A percentile compares a stretch with the other conserved stretches of the same genome.
phyloP scores from a whole-genome alignment of 208 protist species.

The Leishmania martiniquensis region DNA sequence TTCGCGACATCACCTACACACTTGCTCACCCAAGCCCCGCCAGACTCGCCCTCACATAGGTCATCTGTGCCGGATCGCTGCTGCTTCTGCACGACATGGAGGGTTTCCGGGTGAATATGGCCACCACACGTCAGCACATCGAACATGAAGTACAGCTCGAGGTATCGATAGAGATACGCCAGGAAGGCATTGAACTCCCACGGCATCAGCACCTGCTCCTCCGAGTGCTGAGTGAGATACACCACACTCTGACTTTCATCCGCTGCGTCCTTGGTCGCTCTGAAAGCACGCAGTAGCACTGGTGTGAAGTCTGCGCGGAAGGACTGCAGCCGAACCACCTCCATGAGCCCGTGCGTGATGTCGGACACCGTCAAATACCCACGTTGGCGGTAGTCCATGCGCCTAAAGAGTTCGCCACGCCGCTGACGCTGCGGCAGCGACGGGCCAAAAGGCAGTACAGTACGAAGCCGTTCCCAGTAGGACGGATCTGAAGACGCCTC shows the following conservation, averaged over 20 bases:
- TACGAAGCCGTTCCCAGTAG: constrained; percentile 59
- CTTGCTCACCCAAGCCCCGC: not conserved
- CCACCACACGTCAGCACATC: constrained; percentile 61
- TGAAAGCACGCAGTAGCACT: constrained; percentile 51
- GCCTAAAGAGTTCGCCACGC: constrained; percentile 43
- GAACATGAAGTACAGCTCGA: constrained; percentile 86
- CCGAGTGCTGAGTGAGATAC: constrained; percentile 48
- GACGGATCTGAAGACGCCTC: constrained; percentile 22
- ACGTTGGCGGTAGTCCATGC: constrained; percentile 40
- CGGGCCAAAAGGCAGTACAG: constrained; percentile 47
- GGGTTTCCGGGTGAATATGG: constrained; percentile 30
- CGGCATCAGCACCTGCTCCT: constrained; percentile 54
- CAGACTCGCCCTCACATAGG: not conserved
- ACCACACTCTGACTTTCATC: constrained; percentile 27
- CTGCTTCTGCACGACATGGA: constrained; percentile 33
- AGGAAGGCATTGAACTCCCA: constrained; percentile 61
- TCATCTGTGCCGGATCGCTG: constrained; percentile 20
- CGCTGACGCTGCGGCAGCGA: constrained; percentile 45
- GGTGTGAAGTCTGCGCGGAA: constrained; percentile 57
- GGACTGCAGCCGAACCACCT: constrained; percentile 47
- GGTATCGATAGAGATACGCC: constrained; percentile 71
- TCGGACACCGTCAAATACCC: constrained; percentile 50
- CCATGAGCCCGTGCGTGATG: constrained; percentile 40
- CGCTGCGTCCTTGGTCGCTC: constrained; percentile 50
- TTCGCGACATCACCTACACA: not conserved